phyloP scores from a whole-genome alignment of 1,284 basidiomycete species.

The Ceratobasidium theobromae region DNA sequence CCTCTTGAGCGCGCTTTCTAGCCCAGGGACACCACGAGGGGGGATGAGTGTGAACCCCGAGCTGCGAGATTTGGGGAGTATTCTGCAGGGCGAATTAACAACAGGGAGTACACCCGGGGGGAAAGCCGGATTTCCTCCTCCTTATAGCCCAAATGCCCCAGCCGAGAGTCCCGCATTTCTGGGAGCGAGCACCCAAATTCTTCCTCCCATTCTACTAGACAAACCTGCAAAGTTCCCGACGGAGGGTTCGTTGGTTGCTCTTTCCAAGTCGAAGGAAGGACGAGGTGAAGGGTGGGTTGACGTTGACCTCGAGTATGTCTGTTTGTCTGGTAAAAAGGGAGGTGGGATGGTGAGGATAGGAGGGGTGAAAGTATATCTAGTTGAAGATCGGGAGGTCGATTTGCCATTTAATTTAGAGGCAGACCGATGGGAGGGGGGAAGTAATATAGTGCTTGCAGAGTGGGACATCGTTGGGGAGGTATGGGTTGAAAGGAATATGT shows the following conservation, averaged over 20 bases:
- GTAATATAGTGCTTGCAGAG: constrained; percentile 55
- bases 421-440: constrained; percentile 14
- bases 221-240: constrained; percentile 27
- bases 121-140: constrained; percentile 8
- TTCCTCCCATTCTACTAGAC: constrained; percentile 44
- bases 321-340: constrained; percentile 41
- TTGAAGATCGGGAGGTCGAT: constrained; percentile 57
- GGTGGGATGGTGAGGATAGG: constrained; percentile 61
- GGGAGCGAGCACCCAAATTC: constrained; percentile 56
- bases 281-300: constrained; percentile 51
- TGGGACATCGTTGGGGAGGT: constrained; percentile 68
- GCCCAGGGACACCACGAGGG: constrained; percentile 14
- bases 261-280: neutral
- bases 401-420: constrained; percentile 36
- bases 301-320: constrained; percentile 62
- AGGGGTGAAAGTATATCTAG: constrained; percentile 61
- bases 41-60: neutral
- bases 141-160: constrained; percentile 34
- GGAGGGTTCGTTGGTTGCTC: constrained; percentile 9
- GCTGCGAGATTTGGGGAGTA: neutral
- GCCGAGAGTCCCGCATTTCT: constrained; percentile 48
- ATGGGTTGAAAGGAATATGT: constrained; percentile 51
- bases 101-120: neutral
- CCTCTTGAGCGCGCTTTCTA: constrained; percentile 34
- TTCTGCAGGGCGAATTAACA: constrained; percentile 3